Percentiles rank a stretch among this genome's conserved stretches.
phyloP scores from a whole-genome alignment of 176 grass and related monocot species.

The Luzula sylvatica region DNA sequence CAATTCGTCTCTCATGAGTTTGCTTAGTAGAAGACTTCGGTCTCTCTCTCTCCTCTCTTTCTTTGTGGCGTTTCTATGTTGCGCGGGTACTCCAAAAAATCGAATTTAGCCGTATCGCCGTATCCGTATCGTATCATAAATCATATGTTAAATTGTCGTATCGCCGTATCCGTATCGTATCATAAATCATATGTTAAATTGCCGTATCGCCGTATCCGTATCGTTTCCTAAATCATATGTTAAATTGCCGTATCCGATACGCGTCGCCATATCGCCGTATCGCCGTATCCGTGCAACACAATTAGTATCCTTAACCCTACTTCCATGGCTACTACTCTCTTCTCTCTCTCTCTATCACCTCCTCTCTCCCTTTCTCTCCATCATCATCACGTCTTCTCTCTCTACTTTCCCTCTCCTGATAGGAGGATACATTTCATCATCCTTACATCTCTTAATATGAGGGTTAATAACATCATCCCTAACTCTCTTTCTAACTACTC shows the following conservation, averaged over 20 bases:
- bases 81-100: no score
- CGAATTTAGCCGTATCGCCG: no score
- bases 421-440: conserved; percentile 41
- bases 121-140: no score
- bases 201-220: no score
- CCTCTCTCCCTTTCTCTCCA: conserved; percentile 49
- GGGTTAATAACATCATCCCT: conserved; percentile 48
- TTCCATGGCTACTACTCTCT: conserved; percentile 39
- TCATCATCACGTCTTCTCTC: conserved; percentile 33
- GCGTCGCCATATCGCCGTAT: no score
- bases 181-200: no score
- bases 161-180: no score
- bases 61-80: conserved; percentile 57
- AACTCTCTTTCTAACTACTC: conserved; percentile 53
- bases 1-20: conserved; percentile 62
- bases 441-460: conserved; percentile 70
- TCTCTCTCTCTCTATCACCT: conserved; percentile 49
- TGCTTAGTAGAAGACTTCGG: conserved; percentile 30
- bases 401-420: conserved; percentile 57
- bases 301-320: conserved; percentile 49
- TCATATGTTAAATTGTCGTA: no score
- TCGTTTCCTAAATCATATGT: no score
- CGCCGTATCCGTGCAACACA: no score
- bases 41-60: conserved; percentile 80
- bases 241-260: no score